Evolutionary conservation across 768 basidiomycete genomes (phyloP), one percentile per base, ranked within the genome.

Genomic region (Serendipita indica): DNA sequence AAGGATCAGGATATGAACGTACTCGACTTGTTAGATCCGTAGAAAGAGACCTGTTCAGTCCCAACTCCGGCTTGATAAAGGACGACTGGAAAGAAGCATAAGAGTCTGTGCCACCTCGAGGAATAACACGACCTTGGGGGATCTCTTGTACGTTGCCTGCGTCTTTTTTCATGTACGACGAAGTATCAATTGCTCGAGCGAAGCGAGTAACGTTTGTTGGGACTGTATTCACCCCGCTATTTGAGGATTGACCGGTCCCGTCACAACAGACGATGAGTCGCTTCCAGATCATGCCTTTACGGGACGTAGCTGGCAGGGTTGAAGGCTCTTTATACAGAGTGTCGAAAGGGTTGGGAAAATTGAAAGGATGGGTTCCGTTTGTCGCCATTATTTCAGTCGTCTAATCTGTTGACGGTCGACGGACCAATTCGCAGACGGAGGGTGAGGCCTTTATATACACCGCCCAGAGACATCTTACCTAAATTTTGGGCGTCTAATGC

Each of bases 221-320:
- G 10, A 54, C 49, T 27, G 4, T 33, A 25, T 18, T 27, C 7
- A n/a, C n/a, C 22, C 30, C 49, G n/a, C 10, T 30, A 25, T 18
- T 28, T 10, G 49, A 20, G 16, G 49, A 4, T 30, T 54, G 12
- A 18, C 49, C 49, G 25, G 49, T 54, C 10, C 49, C 49, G n/a
- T 54, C 49, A 18, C 49, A 54, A 28, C 49, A 54, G 49, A 54
- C 49, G 49, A 54, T 54, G 10, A 54, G 49, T 10, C 49, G 49
- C 25, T 54, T 54, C 13, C 25, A 16, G 2, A 13, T 16, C 13
- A 46, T 46, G 13, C 13, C 12, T 16, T 46, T 18, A 2, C 13
- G 37, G 18, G 37, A 18, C 2, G 37, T 12, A 13, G 37, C 13
- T 39, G 37, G 37, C 18, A 18, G 37, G 13, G 37, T 12, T 39